Conservation (phyloP, 306 rosid species). For the Inga leiocalycina region DNA sequence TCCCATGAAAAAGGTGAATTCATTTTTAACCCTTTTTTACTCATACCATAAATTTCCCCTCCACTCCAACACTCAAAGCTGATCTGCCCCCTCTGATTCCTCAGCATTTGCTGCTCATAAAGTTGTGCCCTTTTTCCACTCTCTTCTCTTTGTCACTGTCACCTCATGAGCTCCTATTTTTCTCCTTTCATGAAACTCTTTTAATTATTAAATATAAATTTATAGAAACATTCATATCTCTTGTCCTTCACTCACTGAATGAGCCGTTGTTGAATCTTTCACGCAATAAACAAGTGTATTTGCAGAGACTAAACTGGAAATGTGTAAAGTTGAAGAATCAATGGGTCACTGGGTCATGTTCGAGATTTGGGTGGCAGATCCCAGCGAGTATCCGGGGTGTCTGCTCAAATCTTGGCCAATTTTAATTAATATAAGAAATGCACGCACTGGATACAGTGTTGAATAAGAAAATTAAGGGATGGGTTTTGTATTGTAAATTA, state of each 20-base stretch:
- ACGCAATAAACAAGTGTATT: neutral
- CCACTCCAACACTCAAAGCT: neutral
- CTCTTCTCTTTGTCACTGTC: neutral
- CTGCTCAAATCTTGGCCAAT: constrained; percentile 42
- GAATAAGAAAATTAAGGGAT: neutral
- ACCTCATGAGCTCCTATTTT: neutral
- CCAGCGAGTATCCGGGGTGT: constrained; percentile 31
- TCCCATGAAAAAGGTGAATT: neutral
- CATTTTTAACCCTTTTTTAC: neutral
- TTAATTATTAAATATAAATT: neutral
- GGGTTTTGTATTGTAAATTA: neutral
- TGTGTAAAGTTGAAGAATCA: neutral
- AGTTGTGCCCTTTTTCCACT: neutral
- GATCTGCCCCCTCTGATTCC: neutral
- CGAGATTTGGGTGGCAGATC: constrained; percentile 49
- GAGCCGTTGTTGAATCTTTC: neutral
- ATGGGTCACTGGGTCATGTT: constrained; percentile 25
- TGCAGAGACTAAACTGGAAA: neutral
- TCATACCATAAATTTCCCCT: neutral
- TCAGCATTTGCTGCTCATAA: neutral
- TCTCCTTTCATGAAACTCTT: neutral
- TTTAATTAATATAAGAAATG: neutral
- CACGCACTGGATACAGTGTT: constrained; percentile 1
- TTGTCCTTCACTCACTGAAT: neutral
- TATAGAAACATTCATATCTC: neutral